Evolutionary conservation across 2,329 filamentous ascomycete genomes (phyloP), one percentile per base, ranked within the genome.

Genomic region (Exophiala calicioides): DNA sequence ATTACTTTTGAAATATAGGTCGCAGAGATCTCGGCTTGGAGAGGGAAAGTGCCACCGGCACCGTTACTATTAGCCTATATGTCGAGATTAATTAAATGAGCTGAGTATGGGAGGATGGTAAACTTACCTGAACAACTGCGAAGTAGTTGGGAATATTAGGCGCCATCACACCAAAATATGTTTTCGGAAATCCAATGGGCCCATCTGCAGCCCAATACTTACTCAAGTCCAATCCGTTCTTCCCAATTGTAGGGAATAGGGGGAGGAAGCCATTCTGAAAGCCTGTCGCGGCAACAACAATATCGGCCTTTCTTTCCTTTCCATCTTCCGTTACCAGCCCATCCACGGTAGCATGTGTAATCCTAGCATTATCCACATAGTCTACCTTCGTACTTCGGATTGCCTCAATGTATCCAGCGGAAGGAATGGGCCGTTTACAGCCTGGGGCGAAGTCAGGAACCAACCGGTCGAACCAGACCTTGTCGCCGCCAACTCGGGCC

Each of bases 391-490:
- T 71, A 52, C 79, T 72, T 0, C 73, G 70, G 13, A 86, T 68
- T 0, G 81, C 80, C 60, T 85, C 82, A 3, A 87, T 72, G 55
- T 86, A 86, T 0, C 82, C 82, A 0, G 82, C 80, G 0, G 82
- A 80, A 0, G 82, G 80, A 0, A 83, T 86, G 13, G 34, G 32
- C n/a, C 48, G 36, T 9, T 53, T 52, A 24, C 58, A 46, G 6
- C 43, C 43, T 3, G 35, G 34, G 12, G 35, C 44, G 30, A 23
- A 47, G 12, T 48, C 39, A 10, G 58, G 53, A 7, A 57, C 27
- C 4, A 59, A 30, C 16, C 24, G 23, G 10, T 41, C 30, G 29
- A 47, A 21, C 33, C 36, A 38, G 5, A 21, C 35, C 16, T 40
- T 21, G 21, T 47, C 36, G 13, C 33, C 33, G 9, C 23, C 21